Percentiles rank a stretch among this genome's conserved stretches.
Conservation (phyloP, 2,329 filamentous ascomycete species). For the Cladophialophora exuberans region DNA sequence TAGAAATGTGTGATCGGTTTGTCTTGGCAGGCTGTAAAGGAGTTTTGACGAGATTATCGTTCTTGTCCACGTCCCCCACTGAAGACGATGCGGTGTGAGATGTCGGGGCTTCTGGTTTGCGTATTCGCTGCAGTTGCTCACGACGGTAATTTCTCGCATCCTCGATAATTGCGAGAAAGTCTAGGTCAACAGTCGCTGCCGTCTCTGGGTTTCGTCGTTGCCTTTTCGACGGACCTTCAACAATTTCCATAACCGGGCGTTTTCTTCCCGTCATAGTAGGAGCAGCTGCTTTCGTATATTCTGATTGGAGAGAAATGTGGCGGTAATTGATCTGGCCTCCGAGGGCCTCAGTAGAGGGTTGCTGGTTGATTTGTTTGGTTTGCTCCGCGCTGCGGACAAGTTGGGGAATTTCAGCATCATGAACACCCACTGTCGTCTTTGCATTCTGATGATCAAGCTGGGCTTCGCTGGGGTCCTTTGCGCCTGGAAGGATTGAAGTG, state of each 20-base stretch:
- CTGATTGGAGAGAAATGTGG: too few relatives aligned
- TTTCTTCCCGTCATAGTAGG: constrained; percentile 5
- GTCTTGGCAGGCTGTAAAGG: background rate
- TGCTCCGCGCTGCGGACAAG: too few relatives aligned
- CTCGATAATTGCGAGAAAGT: background rate
- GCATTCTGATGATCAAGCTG: too few relatives aligned
- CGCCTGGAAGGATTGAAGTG: too few relatives aligned
- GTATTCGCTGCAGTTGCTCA: background rate
- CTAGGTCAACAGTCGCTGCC: background rate
- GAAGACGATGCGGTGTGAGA: background rate
- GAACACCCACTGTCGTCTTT: too few relatives aligned
- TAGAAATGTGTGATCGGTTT: background rate
- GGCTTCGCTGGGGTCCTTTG: too few relatives aligned
- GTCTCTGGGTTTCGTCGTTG: background rate
- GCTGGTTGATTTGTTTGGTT: too few relatives aligned
- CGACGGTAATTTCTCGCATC: background rate
- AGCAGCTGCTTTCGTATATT: too few relatives aligned
- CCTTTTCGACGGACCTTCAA: background rate
- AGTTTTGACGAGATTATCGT: background rate
- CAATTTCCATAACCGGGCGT: background rate
- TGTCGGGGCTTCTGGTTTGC: background rate
- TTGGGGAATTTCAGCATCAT: too few relatives aligned
- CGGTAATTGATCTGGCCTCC: too few relatives aligned
- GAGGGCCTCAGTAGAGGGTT: too few relatives aligned
- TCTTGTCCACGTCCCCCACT: background rate